A percentile compares a stretch with the other conserved stretches of the same genome.
phyloP scores from a whole-genome alignment of 768 basidiomycete genomes.

The Mycena galopus region DNA sequence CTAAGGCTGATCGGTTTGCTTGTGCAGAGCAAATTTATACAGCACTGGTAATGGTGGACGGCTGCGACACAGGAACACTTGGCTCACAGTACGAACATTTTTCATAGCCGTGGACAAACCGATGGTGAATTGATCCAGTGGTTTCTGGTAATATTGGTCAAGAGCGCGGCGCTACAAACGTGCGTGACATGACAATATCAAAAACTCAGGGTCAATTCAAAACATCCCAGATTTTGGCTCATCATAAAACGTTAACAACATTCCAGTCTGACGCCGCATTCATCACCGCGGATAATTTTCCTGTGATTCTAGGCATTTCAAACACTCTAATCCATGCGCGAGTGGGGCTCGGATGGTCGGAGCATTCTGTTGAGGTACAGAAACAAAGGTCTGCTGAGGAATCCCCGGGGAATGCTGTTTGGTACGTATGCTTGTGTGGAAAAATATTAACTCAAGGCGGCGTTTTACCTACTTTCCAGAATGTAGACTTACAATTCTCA shows the following conservation, averaged over 20 bases:
- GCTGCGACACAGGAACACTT: no score
- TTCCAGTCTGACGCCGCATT: neutral
- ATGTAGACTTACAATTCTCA: no score
- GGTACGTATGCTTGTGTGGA: no score
- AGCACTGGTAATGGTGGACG: conserved; percentile 24
- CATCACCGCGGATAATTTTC: neutral
- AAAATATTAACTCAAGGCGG: no score
- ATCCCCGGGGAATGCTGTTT: no score
- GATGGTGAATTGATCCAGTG: neutral
- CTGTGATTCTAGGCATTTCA: no score
- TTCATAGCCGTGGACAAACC: neutral
- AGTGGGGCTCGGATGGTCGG: neutral
- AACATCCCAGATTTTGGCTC: neutral
- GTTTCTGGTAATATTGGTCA: conserved; percentile 13
- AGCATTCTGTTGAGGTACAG: no score
- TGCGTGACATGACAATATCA: neutral
- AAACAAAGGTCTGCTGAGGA: no score
- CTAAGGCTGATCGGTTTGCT: neutral
- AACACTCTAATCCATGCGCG: neutral
- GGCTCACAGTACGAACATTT: neutral
- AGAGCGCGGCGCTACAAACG: conserved; percentile 23
- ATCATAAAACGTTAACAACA: neutral
- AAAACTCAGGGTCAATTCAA: neutral
- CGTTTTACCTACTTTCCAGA: no score
- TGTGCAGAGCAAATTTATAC: neutral